phyloP scores from a whole-genome alignment of 2,329 filamentous ascomycete genomes.

The Piedraia hortae region DNA sequence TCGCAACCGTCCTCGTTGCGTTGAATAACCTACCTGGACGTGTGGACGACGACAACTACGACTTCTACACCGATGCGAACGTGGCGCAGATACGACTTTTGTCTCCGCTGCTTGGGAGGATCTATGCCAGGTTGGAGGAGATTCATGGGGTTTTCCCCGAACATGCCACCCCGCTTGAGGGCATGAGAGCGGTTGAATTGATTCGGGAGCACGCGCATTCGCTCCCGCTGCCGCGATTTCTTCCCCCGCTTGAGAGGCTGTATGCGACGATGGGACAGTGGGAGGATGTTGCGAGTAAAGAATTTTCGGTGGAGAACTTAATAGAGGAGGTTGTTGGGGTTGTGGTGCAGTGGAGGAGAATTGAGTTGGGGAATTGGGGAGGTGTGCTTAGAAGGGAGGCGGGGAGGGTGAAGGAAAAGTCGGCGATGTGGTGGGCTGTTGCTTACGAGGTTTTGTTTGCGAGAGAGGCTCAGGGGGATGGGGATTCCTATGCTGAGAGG shows the following conservation, averaged over 20 bases:
- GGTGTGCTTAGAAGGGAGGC: slow-evolving; percentile 66
- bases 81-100: slow-evolving; percentile 47
- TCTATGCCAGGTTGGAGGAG: slow-evolving; percentile 19
- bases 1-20: too few relatives aligned
- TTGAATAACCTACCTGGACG: too few relatives aligned
- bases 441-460: slow-evolving; percentile 75
- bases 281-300: slow-evolving; percentile 72
- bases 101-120: slow-evolving; percentile 37
- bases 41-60: too few relatives aligned
- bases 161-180: slow-evolving; percentile 57
- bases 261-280: slow-evolving; percentile 73
- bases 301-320: slow-evolving; percentile 39
- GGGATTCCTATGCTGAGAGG: slow-evolving; percentile 35
- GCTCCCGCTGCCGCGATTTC: slow-evolving; percentile 62
- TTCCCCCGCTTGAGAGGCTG: slow-evolving; percentile 68
- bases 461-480: slow-evolving; percentile 4
- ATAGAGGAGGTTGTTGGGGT: slow-evolving; percentile 57
- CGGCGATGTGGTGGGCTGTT: slow-evolving; percentile 85
- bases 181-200: slow-evolving; percentile 45
- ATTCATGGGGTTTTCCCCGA: slow-evolving; percentile 19
- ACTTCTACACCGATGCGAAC: slow-evolving; percentile 73
- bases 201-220: slow-evolving; percentile 48
- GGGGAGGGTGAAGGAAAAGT: slow-evolving; percentile 45
- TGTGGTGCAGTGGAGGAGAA: slow-evolving; percentile 65
- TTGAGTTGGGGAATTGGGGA: slow-evolving; percentile 82